Percentiles rank a stretch among this genome's conserved stretches.
Conservation (phyloP, 164 flowering plant species). For the Tetracentron sinense region DNA sequence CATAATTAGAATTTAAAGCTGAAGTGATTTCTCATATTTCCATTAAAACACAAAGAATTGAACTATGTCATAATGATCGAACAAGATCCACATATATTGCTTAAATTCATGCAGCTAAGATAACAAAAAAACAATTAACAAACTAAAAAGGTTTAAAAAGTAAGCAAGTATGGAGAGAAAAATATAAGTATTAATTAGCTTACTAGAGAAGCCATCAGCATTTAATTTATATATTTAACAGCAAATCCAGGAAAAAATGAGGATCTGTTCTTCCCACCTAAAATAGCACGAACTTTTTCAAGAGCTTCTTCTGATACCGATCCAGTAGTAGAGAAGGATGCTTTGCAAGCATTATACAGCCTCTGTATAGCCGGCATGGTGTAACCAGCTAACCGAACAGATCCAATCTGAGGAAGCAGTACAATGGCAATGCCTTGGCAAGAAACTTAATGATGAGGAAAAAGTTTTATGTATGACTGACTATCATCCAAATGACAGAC, state of each 20-base stretch:
- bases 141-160: not conserved
- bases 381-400: constrained; percentile 10
- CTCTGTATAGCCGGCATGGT: constrained; percentile 48
- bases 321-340: constrained; percentile 39
- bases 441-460: constrained; percentile 5
- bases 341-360: constrained; percentile 43
- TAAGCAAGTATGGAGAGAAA: too few species aligned
- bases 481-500: not conserved
- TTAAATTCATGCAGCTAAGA: not conserved
- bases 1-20: too few species aligned
- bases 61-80: not conserved
- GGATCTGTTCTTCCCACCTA: constrained; percentile 25
- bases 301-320: constrained; percentile 51
- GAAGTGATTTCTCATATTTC: too few species aligned
- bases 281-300: constrained; percentile 36
- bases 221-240: too few species aligned
- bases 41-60: not conserved
- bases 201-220: too few species aligned
- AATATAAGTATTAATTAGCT: not conserved
- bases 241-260: too few species aligned
- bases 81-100: not conserved
- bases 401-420: not conserved
- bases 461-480: not conserved
- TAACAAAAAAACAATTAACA: not conserved
- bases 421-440: not conserved